A percentile compares a stretch with the other conserved stretches of the same genome.
These are phyloP conservation scores for Pythium plurisporium DNA, from an alignment of 352 stramenopile species.

Conservation along the genomic window DNA sequence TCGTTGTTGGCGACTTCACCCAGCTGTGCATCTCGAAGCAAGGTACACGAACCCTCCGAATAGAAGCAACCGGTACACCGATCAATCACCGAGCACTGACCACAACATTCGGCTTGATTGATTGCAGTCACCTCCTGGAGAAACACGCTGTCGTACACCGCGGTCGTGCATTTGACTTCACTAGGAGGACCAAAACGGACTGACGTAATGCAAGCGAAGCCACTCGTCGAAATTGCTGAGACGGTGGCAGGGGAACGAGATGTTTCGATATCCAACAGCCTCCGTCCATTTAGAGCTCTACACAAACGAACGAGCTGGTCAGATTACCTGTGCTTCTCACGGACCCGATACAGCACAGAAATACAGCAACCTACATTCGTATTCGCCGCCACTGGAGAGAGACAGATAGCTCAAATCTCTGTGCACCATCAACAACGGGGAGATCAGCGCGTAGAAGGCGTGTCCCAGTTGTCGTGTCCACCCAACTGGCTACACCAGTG, in stretches of 20 bases:
- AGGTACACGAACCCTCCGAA: background rate
- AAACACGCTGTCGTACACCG: conserved; percentile 4
- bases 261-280: conserved; percentile 7
- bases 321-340: no score
- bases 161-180: background rate
- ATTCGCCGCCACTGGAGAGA: conserved; percentile 2
- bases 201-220: conserved; percentile 17
- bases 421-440: background rate
- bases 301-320: background rate
- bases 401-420: conserved; percentile 6
- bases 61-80: conserved; percentile 16
- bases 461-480: background rate
- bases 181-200: conserved; percentile 2
- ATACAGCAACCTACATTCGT: conserved; percentile 12
- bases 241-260: background rate
- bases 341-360: no score
- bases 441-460: background rate
- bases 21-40: conserved; percentile 12
- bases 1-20: background rate
- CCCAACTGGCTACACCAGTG: conserved; percentile 2
- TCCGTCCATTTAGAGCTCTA: conserved; percentile 9
- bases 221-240: background rate
- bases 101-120: conserved; percentile 11
- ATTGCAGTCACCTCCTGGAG: background rate
- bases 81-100: conserved; percentile 3